phyloP scores from a whole-genome alignment of 768 basidiomycete genomes.

The Gyrodon lividus region DNA sequence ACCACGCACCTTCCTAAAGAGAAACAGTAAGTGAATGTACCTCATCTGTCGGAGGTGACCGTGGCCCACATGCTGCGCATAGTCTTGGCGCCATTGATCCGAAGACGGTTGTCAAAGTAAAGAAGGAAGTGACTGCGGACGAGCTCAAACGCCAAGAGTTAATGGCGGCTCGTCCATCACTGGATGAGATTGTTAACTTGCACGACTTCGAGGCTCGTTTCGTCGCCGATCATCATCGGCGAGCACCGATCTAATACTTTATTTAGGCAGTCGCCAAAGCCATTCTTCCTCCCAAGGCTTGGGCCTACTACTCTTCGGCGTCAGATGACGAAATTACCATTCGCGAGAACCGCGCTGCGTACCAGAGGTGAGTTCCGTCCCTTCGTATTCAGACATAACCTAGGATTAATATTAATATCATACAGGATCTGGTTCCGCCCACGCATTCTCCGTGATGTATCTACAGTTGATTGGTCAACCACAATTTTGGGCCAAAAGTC shows the following conservation, averaged over 20 bases:
- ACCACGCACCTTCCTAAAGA: slow-evolving; percentile 68
- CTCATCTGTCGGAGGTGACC: background rate
- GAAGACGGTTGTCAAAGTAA: slow-evolving; percentile 59
- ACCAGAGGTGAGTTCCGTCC: slow-evolving; percentile 57
- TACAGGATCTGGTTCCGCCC: slow-evolving; percentile 82
- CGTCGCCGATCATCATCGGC: slow-evolving; percentile 6
- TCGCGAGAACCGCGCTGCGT: slow-evolving; percentile 84
- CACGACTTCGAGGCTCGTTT: slow-evolving; percentile 83
- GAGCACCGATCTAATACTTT: background rate
- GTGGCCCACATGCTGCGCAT: background rate
- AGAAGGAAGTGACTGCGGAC: slow-evolving; percentile 61
- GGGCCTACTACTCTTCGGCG: slow-evolving; percentile 91
- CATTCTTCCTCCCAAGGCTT: slow-evolving; percentile 78
- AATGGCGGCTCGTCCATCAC: slow-evolving; percentile 58
- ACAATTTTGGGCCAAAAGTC: slow-evolving; percentile 70
- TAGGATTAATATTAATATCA: background rate
- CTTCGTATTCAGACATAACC: background rate
- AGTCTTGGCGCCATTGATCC: slow-evolving; percentile 70
- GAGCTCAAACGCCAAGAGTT: slow-evolving; percentile 67
- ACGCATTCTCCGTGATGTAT: slow-evolving; percentile 77
- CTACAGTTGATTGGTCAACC: slow-evolving; percentile 75
- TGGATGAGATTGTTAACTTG: slow-evolving; percentile 77
- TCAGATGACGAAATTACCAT: slow-evolving; percentile 89
- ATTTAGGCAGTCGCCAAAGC: slow-evolving; percentile 73
- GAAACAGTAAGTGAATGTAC: slow-evolving; percentile 56